Base-by-base conservation (phyloP, 2,329 filamentous ascomycete genomes). In the Aureobasidium mangrovei region DNA sequence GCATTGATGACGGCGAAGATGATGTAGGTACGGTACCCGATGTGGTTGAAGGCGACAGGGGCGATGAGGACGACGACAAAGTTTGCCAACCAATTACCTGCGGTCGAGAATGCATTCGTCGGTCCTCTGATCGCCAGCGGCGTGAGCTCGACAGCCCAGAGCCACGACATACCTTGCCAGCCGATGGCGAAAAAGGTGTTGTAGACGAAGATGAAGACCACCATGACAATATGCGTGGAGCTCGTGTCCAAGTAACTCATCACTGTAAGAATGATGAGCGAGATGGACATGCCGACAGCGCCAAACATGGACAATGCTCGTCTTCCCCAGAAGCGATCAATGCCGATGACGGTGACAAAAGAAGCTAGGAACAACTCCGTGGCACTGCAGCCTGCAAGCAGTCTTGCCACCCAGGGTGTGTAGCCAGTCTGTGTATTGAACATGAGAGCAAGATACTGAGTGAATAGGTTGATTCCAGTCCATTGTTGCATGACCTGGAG, bases 151-250 rank as follows among this genome's bases (percentile, higher is more conserved):
- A 80, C 78, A 3, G 80, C 77, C 66, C 81, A 83, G 7, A 83
- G 67, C 80, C 79, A 83, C 7, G 79, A 77, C 65, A 83, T 78
- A 26, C 78, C 78, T 44, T 83, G 71, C 79, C 78, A 83, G 18
- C 77, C 77, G 49, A 77, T 71, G 41, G 78, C 80, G 63, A 83
- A 84, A 67, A 78, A 79, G 1, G 77, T 78, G 62, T 80, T 82
- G 67, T 82, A 83, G 10, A 80, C 74, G 64, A 84, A 84, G 38
- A 84, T 71, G 61, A 83, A 82, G 12, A 88, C 76, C 1, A 82
- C 78, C 85, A 89, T 88, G 51, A 81, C 82, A 1, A 74, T 70
- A 48, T 72, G 70, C 3, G 72, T 65, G 12, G 76, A 66, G 31
- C 81, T 80, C 70, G 82, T 81, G 0, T 67, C 62, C 27, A 67